Conservation (phyloP, 2,329 filamentous ascomycete species). For the Fusarium sp. region DNA sequence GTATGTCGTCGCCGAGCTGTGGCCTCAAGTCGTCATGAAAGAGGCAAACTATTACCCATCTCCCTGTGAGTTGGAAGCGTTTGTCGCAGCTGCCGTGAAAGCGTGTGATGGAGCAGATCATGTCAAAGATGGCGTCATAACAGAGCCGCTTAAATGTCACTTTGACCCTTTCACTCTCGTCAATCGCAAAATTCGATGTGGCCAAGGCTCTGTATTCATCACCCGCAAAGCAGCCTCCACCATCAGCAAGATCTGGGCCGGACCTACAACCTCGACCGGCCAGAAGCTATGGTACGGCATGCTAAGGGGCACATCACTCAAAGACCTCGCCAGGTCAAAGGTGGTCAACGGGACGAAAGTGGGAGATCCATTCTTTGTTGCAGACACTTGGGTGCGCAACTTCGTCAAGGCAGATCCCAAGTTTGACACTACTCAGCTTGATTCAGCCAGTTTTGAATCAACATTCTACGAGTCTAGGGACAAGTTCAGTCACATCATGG, state of each 20-base stretch:
- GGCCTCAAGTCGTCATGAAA: slow-evolving; percentile 44
- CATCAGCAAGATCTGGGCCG: slow-evolving; percentile 10
- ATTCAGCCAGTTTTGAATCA: background rate
- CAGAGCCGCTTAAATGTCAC: slow-evolving; percentile 26
- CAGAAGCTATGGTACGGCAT: slow-evolving; percentile 9
- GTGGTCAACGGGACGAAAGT: background rate
- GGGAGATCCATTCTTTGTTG: background rate
- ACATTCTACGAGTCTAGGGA: background rate
- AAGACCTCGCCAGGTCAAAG: background rate
- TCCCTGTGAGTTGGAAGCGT: slow-evolving; percentile 53
- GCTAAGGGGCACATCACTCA: background rate
- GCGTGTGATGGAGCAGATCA: slow-evolving; percentile 45
- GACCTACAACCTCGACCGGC: background rate
- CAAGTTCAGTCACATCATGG: slow-evolving; percentile 19
- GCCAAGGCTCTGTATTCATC: slow-evolving; percentile 53
- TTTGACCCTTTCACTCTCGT: slow-evolving; percentile 31
- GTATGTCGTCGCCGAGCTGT: slow-evolving; percentile 47
- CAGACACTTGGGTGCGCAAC: background rate
- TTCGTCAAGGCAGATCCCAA: slow-evolving; percentile 13
- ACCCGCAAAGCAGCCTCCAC: background rate
- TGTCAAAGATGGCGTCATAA: slow-evolving; percentile 41
- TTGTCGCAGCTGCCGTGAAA: slow-evolving; percentile 53
- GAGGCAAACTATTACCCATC: slow-evolving; percentile 49
- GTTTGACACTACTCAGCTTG: slow-evolving; percentile 7
- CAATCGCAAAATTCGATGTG: background rate